Evolutionary conservation across 768 basidiomycete species (phyloP), one percentile per base, ranked within the genome.

Genomic region (Crucibulum laeve): DNA sequence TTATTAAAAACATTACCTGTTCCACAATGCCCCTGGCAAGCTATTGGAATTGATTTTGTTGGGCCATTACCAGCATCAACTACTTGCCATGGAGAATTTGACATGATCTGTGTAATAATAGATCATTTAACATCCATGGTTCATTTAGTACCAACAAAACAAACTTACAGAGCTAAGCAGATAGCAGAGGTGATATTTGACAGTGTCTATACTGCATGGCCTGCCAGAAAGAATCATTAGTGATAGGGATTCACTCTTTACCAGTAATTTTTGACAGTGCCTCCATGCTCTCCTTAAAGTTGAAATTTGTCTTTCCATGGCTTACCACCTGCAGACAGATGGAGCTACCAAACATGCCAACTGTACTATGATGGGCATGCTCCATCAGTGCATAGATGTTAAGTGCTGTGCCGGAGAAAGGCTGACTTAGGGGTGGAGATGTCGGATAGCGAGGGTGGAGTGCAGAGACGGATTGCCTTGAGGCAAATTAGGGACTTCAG

Each of bases 31-130:
- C 35, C 43, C 21, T 44, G 35, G 22, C 24, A 24, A n/a, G 33
- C 22, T 14, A 44, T 44, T 17, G 28, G 42, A 35, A 43, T 21
- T 33, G 42, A 43, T 43, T 33, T 43, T 32, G 42, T 32, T 10
- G 23, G 42, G 11, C 42, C 19, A 10, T 18, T 22, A 33, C 42
- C 42, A 15, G 26, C 4, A 43, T 43, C 11, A 11, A 35, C 35
- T 13, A 25, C 8, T 5, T 3, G 23, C 13, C 13, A 21, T 33
- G 30, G 15, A 25, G 18, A 11, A 33, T 43, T 33, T 21, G 26
- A 43, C 8, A 23, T 35, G 30, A 43, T 43, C 14, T 18, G 19
- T 5, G 19, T 43, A 11, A 43, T 43, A 35, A 32, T 43, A 13
- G 30, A 35, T 18, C 32, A 13, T 19, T 15, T 41, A 28, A 18